Evolutionary conservation across 371 early-diverging fungal species (phyloP).

Genomic region (Actinomucor elegans): DNA sequence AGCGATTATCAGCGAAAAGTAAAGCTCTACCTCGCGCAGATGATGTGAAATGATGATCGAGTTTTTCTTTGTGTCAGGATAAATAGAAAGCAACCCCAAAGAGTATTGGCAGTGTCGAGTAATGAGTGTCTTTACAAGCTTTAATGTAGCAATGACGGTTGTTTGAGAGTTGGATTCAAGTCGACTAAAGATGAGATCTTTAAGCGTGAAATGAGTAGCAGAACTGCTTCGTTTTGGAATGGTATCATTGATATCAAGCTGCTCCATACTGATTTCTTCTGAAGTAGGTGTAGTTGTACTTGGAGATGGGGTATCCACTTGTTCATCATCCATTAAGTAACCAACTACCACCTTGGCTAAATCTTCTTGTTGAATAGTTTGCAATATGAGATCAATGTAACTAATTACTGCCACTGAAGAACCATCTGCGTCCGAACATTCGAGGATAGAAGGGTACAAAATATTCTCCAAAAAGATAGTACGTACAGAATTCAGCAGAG

Average conservation of each 20-base stretch:
- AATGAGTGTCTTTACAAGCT: conserved; percentile 78
- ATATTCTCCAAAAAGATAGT: conserved; percentile 85
- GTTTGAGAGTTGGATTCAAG: conserved; percentile 71
- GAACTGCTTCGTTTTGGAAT: too few species aligned
- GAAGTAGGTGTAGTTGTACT: background rate
- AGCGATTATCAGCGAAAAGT: conserved; percentile 66
- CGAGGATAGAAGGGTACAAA: conserved; percentile 81
- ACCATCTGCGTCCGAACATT: conserved; percentile 90
- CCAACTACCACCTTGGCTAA: conserved; percentile 73
- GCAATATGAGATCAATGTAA: conserved; percentile 84
- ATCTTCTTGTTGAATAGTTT: conserved; percentile 72
- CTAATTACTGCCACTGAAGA: conserved; percentile 88
- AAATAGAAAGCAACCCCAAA: conserved; percentile 66
- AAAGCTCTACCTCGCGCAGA: conserved; percentile 65
- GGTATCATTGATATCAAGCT: background rate
- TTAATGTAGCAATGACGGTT: conserved; percentile 81
- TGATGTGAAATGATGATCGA: conserved; percentile 63
- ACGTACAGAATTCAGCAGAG: conserved; percentile 67
- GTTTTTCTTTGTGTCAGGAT: conserved; percentile 42
- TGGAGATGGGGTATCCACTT: background rate
- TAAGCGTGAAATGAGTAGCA: conserved; percentile 61
- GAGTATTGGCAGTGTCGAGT: conserved; percentile 75
- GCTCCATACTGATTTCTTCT: background rate
- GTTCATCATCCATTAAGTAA: conserved; percentile 74
- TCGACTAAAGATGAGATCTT: conserved; percentile 78